Percentiles rank a stretch among this genome's conserved stretches.
These are phyloP conservation scores for Sinapis alba DNA, from an alignment of 441 rosid genomes.

Conservation along the genomic window DNA sequence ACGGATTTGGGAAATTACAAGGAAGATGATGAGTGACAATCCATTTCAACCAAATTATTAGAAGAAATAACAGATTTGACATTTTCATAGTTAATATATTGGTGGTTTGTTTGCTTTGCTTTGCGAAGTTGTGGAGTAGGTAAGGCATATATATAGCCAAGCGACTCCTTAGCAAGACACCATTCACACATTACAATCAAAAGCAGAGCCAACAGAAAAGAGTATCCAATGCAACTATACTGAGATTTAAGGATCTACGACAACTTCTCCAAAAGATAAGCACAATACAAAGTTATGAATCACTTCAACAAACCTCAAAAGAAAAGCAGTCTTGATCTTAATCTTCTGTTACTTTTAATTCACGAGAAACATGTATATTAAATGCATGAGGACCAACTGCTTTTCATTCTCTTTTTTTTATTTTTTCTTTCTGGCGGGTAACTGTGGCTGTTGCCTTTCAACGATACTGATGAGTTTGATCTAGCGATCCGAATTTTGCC, in stretches of 20 bases:
- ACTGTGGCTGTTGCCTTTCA: too few relatives aligned
- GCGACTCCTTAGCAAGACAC: background rate
- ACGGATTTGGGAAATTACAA: conserved; percentile 4
- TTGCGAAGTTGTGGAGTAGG: background rate
- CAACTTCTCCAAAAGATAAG: background rate
- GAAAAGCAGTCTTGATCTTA: too few relatives aligned
- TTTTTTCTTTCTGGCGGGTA: too few relatives aligned
- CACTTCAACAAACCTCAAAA: too few relatives aligned
- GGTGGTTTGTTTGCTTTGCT: background rate
- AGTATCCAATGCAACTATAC: background rate
- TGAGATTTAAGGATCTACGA: background rate
- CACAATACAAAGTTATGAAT: background rate
- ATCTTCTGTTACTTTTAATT: too few relatives aligned
- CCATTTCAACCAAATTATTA: background rate
- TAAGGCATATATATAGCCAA: background rate
- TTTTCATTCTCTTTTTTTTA: too few relatives aligned
- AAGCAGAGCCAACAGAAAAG: background rate
- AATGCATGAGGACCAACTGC: too few relatives aligned
- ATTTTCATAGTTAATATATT: background rate
- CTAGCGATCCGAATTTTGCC: too few relatives aligned
- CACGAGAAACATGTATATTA: too few relatives aligned
- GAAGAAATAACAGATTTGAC: background rate
- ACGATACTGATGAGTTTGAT: too few relatives aligned
- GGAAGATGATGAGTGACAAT: background rate
- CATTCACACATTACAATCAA: background rate